These are phyloP conservation scores for Catenaria anguillulae DNA, from an alignment of 371 early-diverging fungal genomes.

Conservation along the genomic window DNA sequence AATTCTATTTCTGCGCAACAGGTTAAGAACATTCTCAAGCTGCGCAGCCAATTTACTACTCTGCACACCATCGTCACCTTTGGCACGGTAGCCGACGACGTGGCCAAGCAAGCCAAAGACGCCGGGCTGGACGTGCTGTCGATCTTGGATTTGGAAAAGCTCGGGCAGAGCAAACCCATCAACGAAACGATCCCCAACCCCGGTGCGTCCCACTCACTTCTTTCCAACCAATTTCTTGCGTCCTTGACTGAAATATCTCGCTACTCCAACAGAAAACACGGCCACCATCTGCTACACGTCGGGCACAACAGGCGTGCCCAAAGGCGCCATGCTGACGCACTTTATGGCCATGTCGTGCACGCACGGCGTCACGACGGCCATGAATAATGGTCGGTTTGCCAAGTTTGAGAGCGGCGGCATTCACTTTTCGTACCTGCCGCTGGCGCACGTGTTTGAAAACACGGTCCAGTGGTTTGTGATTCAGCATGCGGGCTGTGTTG, in stretches of 20 bases:
- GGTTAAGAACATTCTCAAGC: constrained; percentile 47
- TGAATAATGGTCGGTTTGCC: not conserved
- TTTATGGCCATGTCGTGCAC: constrained; percentile 51
- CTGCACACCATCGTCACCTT: constrained; percentile 58
- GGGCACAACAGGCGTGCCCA: constrained; percentile 84
- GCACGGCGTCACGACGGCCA: constrained; percentile 11
- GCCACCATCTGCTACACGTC: constrained; percentile 93
- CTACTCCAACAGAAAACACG: no score
- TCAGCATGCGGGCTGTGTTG: constrained; percentile 37
- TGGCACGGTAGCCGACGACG: constrained; percentile 38
- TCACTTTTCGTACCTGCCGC: not conserved
- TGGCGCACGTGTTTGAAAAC: constrained; percentile 84
- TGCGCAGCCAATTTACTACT: constrained; percentile 37
- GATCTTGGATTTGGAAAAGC: constrained; percentile 33
- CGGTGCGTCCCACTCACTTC: no score
- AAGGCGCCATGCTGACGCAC: constrained; percentile 76
- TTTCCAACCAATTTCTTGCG: no score
- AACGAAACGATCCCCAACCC: no score
- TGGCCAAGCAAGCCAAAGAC: constrained; percentile 26
- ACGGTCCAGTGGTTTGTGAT: constrained; percentile 59
- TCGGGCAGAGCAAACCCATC: constrained; percentile 41
- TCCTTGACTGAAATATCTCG: no score
- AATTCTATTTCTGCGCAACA: no score
- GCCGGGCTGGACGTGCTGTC: constrained; percentile 20
- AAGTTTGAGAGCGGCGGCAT: constrained; percentile 4